Percentiles rank a stretch among this genome's conserved stretches.
Evolutionary conservation across 2,329 filamentous ascomycete genomes (phyloP).

Genomic region (Scorias spongiosa): DNA sequence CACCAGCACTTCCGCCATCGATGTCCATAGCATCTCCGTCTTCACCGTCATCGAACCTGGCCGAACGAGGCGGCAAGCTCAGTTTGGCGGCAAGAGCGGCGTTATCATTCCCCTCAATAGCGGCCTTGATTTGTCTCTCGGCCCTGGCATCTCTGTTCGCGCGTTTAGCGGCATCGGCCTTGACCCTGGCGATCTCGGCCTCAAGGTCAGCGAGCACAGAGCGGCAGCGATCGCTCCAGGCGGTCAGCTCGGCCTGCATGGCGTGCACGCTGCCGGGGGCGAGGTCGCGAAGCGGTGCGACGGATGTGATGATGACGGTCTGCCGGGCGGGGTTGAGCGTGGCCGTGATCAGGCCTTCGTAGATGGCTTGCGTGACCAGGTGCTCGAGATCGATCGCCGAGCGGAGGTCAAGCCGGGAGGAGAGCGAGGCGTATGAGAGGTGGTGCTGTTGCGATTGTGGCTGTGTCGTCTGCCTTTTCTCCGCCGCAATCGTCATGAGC

Average conservation of each 20-base stretch:
- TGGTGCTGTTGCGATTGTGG: constrained; percentile 26
- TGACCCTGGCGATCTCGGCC: constrained; percentile 54
- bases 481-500: constrained; percentile 63
- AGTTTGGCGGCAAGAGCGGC: background rate
- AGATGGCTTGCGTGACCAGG: constrained; percentile 75
- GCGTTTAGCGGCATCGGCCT: constrained; percentile 26
- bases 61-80: background rate
- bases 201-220: constrained; percentile 61
- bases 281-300: constrained; percentile 77
- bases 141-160: constrained; percentile 28
- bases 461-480: constrained; percentile 25
- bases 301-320: constrained; percentile 60
- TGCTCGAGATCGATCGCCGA: constrained; percentile 61
- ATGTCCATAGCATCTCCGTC: constrained; percentile 1
- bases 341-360: constrained; percentile 65
- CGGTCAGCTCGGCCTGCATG: constrained; percentile 52
- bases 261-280: constrained; percentile 53
- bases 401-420: constrained; percentile 49
- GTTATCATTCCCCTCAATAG: constrained; percentile 7
- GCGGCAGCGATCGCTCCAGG: constrained; percentile 69
- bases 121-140: constrained; percentile 23
- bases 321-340: constrained; percentile 68
- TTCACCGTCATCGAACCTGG: background rate
- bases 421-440: constrained; percentile 60
- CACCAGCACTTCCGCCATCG: background rate